Evolutionary conservation across 2,329 filamentous ascomycete species (phyloP).

Genomic region (Anthostomella pinea): DNA sequence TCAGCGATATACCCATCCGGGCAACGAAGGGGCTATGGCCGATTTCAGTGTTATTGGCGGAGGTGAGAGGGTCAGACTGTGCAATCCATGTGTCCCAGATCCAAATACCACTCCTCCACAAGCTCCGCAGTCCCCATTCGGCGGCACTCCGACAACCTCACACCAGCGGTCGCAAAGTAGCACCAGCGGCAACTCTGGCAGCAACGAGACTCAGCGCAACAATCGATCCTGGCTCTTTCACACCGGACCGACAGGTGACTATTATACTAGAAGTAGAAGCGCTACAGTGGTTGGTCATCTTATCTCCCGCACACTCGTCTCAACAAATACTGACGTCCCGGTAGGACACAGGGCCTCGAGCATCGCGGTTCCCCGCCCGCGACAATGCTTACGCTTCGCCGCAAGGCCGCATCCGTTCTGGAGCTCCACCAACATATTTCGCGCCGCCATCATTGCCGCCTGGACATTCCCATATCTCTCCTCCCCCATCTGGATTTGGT

Average conservation of each 20-base stretch:
- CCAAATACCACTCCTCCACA: constrained; percentile 57
- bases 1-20: constrained; percentile 35
- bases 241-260: constrained; percentile 34
- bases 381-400: constrained; percentile 32
- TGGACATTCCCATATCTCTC: constrained; percentile 8
- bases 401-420: constrained; percentile 40
- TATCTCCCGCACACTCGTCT: not conserved
- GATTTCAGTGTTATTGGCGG: constrained; percentile 48
- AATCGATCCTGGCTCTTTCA: constrained; percentile 14
- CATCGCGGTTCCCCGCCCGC: constrained; percentile 16
- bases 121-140: constrained; percentile 34
- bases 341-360: constrained; percentile 26
- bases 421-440: constrained; percentile 37
- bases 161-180: constrained; percentile 48
- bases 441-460: constrained; percentile 16
- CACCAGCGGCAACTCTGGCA: constrained; percentile 32
- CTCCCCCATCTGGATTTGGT: too few relatives aligned
- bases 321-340: constrained; percentile 4
- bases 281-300: constrained; percentile 47
- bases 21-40: constrained; percentile 40
- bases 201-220: constrained; percentile 12
- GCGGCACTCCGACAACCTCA: constrained; percentile 18
- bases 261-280: constrained; percentile 43
- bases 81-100: constrained; percentile 61
- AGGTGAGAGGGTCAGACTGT: constrained; percentile 57